Evolutionary conservation across 2,329 filamentous ascomycete genomes (phyloP), one percentile per base, ranked within the genome.

Genomic region (Pestalotiopsis sp.): DNA sequence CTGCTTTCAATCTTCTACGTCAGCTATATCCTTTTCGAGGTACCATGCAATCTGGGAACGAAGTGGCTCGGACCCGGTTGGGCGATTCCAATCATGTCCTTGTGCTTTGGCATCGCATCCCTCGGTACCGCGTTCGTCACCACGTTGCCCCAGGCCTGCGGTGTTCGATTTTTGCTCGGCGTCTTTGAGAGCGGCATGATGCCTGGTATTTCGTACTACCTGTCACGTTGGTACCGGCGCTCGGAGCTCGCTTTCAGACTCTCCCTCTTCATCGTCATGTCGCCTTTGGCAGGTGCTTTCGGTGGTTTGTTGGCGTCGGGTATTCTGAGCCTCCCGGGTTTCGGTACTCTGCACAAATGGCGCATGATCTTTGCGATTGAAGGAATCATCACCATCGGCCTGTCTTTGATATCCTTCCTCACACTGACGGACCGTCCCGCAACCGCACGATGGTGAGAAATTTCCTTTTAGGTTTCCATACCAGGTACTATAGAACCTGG

Each of bases 121-220:
- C 79, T 93, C 5, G 86, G 85, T 49, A 93, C 89, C 0, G 92
- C 87, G 0, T 93, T 91, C 71, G 89, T 92, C 12, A 74, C 88
- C 41, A 83, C 85, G 66, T 82, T 87, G 25, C 79, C 83, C 1
- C 78, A 81, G 25, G 78, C 83, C 2, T 88, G 83, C 52, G 90
- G 84, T 14, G 90, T 93, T 0, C 87, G 92, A 4, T 93, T 93
- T 72, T 71, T 93, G 0, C 84, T 93, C 0, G 89, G 89, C 9
- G 78, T 91, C 11, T 93, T 93, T 69, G 92, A 94, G 78, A 90
- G 92, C 0, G 92, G 91, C 7, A 89, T 94, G 87, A 78, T 93
- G 66, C 92, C 92, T 0, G 91, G 92, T 0, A 92, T 93, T 49
- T 90, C 91, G 0, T 94, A 93, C 78, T 93, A 93, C 73, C 80